phyloP scores from a whole-genome alignment of 2,329 filamentous ascomycete genomes.

The Claviceps pazoutovae region DNA sequence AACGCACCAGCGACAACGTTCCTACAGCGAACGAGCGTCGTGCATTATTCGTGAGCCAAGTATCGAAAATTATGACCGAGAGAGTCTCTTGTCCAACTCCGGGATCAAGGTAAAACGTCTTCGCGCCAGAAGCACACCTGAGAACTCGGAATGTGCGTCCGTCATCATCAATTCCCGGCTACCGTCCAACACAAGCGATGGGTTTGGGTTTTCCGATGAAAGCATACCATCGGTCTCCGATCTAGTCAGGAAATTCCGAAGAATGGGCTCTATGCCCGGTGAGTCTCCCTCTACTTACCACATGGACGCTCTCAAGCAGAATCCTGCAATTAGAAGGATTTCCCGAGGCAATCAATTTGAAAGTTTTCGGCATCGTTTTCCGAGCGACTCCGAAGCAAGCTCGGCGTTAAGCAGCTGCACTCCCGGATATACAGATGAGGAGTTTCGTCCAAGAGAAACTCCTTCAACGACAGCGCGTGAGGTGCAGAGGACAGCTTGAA shows the following conservation, averaged over 20 bases:
- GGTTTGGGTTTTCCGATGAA: constrained; percentile 1
- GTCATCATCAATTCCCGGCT: not conserved
- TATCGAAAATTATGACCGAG: not conserved
- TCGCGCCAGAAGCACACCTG: constrained; percentile 2
- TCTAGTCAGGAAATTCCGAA: constrained; percentile 13
- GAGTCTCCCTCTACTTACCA: not conserved
- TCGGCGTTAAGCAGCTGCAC: not conserved
- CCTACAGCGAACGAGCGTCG: constrained; percentile 3
- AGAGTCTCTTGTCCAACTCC: not conserved
- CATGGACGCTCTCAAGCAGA: not conserved
- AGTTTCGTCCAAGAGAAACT: not conserved
- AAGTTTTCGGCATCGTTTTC: constrained; percentile 5
- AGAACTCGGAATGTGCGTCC: constrained; percentile 1
- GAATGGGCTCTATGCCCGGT: constrained; percentile 9
- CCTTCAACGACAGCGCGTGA: not conserved
- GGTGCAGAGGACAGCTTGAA: not conserved
- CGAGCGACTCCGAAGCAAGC: constrained; percentile 5
- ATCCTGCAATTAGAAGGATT: constrained; percentile 3
- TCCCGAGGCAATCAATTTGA: constrained; percentile 4
- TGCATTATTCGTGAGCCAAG: not conserved
- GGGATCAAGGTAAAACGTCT: not conserved
- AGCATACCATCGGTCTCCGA: constrained; percentile 12
- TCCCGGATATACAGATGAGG: not conserved
- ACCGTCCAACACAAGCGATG: not conserved
- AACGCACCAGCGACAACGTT: not conserved